These are phyloP conservation scores for Neltuma alba DNA, from an alignment of 306 rosid species.

Conservation along the genomic window DNA sequence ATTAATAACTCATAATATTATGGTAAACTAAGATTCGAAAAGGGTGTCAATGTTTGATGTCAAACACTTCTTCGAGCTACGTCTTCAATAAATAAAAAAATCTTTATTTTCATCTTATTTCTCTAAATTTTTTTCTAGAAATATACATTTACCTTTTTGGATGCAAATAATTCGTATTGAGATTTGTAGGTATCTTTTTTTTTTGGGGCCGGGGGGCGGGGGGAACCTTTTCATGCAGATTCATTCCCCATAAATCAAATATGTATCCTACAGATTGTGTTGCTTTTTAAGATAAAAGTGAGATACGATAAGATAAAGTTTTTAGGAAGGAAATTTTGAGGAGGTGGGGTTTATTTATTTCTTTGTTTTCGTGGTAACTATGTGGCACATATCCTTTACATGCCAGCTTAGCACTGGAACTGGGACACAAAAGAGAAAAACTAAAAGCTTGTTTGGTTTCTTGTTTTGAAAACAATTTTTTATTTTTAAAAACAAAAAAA, in stretches of 20 bases:
- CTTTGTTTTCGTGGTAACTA: not conserved
- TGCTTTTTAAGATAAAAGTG: not conserved
- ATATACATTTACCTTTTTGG: not conserved
- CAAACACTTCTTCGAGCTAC: no score
- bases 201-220: no score
- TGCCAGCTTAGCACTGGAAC: not conserved
- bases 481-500: no score
- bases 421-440: no score
- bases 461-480: no score
- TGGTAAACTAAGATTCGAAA: no score
- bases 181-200: not conserved
- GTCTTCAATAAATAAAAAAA: no score
- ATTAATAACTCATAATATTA: no score
- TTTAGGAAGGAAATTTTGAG: not conserved
- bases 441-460: no score
- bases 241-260: not conserved
- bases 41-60: no score
- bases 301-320: not conserved
- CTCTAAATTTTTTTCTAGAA: not conserved
- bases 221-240: conserved; percentile 19
- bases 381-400: not conserved
- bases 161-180: not conserved
- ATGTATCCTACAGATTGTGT: not conserved
- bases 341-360: not conserved
- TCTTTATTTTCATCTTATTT: not conserved